Base-by-base conservation (phyloP, 2,329 filamentous ascomycete genomes). In the Chaetomium sp. region DNA sequence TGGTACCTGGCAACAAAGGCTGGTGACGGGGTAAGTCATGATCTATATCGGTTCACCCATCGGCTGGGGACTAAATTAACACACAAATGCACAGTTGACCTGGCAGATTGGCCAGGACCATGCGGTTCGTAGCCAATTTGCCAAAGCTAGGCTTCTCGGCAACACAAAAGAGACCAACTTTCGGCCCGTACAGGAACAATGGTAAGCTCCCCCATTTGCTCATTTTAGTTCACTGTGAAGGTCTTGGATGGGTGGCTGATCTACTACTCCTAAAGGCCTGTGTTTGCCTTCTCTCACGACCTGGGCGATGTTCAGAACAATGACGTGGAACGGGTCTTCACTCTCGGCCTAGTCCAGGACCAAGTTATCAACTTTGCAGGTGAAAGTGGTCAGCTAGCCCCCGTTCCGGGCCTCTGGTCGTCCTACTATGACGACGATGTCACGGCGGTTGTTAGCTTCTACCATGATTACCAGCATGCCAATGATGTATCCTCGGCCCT, bases 291-390 rank as follows among this genome's bases (percentile, higher is more conserved):
- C 64, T 74, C 84, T 8, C 81, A 84, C 56, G 76, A 84, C 49
- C 79, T 89, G 53, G 75, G 74, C 2, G 67, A 76, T 1, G 73
- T 79, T 34, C 63, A 69, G 2, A 57, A 54, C 0, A 66, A 54
- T 35, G 65, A 65, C 2, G 67, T 72, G 5, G 76, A 73, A 11
- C 77, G 78, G 7, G 73, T 90, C 1, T 94, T 91, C 67, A 89
- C 88, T 1, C 79, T 95, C 60, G 85, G 89, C 1, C 77, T 92
- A 50, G 80, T 87, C 14, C 90, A 95, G 66, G 80, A 91, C 49
- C 80, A 86, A 1, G 86, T 91, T 42, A 84, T 89, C 46, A 85
- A 89, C 59, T 94, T 85, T 72, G 85, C 87, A 37, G 85, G 89
- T 6, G 77, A 81, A 42, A 80, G 81, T 3, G 82, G 82, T 2